These are phyloP conservation scores for Mycena leptocephala DNA, from an alignment of 768 basidiomycete genomes.

Conservation along the genomic window DNA sequence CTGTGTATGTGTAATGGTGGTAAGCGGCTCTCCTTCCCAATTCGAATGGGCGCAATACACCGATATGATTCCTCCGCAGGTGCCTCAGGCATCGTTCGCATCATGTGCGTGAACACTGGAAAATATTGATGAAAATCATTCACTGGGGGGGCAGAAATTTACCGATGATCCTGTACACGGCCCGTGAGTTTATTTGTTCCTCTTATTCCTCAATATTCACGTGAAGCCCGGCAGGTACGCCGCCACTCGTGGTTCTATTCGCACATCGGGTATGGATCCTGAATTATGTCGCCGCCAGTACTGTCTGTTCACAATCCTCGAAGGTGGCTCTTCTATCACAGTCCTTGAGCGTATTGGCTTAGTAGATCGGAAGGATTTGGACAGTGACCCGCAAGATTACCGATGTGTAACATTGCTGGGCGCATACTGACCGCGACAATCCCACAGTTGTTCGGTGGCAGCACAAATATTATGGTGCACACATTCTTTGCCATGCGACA, in stretches of 20 bases:
- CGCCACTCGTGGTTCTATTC: slow-evolving; percentile 83
- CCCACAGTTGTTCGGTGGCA: slow-evolving; percentile 76
- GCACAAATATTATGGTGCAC: slow-evolving; percentile 75
- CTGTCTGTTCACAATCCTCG: background rate
- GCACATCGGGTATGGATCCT: slow-evolving; percentile 73
- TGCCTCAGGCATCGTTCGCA: slow-evolving; percentile 83
- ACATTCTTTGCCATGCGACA: background rate
- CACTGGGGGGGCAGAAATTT: slow-evolving; percentile 64
- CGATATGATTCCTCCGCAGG: slow-evolving; percentile 52
- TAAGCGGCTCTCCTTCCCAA: slow-evolving; percentile 43
- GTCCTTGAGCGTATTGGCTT: slow-evolving; percentile 73
- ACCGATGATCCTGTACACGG: slow-evolving; percentile 81
- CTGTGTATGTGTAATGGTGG: slow-evolving; percentile 74
- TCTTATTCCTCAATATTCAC: no score
- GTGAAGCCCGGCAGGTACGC: no score
- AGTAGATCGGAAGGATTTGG: slow-evolving; percentile 80
- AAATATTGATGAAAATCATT: slow-evolving; percentile 5
- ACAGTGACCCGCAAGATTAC: slow-evolving; percentile 79
- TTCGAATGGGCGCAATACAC: background rate
- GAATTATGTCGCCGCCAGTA: background rate
- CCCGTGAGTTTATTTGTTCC: no score
- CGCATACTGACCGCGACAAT: background rate
- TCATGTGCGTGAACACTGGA: slow-evolving; percentile 64
- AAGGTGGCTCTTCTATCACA: slow-evolving; percentile 86
- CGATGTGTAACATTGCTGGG: slow-evolving; percentile 57